Conservation (phyloP, 148 eudicot genomes). For the Amaranthus cruentus region DNA sequence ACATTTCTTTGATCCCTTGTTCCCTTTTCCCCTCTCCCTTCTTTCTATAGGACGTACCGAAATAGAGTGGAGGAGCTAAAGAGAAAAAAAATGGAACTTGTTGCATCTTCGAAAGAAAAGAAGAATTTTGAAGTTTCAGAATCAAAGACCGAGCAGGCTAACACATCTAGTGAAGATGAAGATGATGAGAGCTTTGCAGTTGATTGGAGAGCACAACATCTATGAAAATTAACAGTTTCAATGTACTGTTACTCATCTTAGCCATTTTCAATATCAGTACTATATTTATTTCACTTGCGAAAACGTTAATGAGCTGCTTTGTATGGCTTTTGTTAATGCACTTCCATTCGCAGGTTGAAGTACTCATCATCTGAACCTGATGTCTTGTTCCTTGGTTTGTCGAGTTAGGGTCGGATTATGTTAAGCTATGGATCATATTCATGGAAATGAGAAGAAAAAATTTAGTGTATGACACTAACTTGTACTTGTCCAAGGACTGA, state of each 20-base stretch:
- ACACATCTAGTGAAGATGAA: slow-evolving; percentile 62
- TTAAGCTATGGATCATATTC: neutral
- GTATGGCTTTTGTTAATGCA: neutral
- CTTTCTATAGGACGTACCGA: slow-evolving; percentile 39
- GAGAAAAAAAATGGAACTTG: slow-evolving; percentile 67
- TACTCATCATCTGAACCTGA: neutral
- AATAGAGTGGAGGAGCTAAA: slow-evolving; percentile 71
- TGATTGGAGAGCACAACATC: slow-evolving; percentile 91
- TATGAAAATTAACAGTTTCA: slow-evolving; percentile 24
- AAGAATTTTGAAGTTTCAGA: slow-evolving; percentile 25
- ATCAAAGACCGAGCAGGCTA: slow-evolving; percentile 48
- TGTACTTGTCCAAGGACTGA: neutral
- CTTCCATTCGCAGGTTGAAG: slow-evolving; percentile 4
- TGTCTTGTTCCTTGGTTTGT: neutral
- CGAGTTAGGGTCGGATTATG: neutral
- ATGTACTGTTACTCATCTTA: neutral
- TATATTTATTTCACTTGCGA: too few species aligned
- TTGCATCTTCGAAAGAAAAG: slow-evolving; percentile 38
- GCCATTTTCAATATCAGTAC: neutral
- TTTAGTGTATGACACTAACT: slow-evolving; percentile 3
- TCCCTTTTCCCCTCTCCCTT: slow-evolving; percentile 2
- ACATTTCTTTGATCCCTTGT: neutral
- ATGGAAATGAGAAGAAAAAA: slow-evolving; percentile 12
- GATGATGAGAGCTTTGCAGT: slow-evolving; percentile 52
- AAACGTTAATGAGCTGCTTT: neutral